phyloP scores from a whole-genome alignment of 148 eudicot genomes.

The Vaccinium darrowii region DNA sequence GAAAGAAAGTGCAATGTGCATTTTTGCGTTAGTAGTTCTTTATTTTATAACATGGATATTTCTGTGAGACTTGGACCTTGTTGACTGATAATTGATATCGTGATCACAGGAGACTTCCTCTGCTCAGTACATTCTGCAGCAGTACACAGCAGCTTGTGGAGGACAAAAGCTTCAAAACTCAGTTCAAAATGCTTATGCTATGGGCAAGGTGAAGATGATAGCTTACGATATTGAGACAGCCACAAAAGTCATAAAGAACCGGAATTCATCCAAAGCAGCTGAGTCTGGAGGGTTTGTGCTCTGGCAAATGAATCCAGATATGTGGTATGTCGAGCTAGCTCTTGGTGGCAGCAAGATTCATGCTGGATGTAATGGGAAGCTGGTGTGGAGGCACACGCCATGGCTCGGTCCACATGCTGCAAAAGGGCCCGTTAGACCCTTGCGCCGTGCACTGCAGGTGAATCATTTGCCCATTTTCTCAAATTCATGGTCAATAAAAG shows the following conservation, averaged over 20 bases:
- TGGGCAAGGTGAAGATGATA: slow-evolving; percentile 80
- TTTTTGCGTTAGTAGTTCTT: neutral
- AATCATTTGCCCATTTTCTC: neutral
- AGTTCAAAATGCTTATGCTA: slow-evolving; percentile 75
- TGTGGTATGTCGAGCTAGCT: slow-evolving; percentile 95
- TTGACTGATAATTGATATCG: neutral
- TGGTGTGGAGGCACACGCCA: slow-evolving; percentile 89
- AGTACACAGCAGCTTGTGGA: slow-evolving; percentile 79
- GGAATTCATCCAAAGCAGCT: slow-evolving; percentile 63
- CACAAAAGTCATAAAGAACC: slow-evolving; percentile 67
- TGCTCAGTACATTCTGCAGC: slow-evolving; percentile 90
- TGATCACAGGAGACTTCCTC: slow-evolving; percentile 72
- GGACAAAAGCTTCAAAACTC: slow-evolving; percentile 67
- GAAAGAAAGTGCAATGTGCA: neutral
- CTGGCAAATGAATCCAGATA: slow-evolving; percentile 93
- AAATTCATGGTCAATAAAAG: neutral
- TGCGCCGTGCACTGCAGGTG: slow-evolving; percentile 91
- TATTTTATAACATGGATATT: neutral
- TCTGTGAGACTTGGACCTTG: neutral
- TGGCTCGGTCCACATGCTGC: slow-evolving; percentile 94
- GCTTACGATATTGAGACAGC: slow-evolving; percentile 84
- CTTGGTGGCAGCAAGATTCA: slow-evolving; percentile 87
- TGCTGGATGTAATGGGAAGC: slow-evolving; percentile 82
- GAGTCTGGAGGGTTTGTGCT: slow-evolving; percentile 86
- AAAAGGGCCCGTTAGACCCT: slow-evolving; percentile 85